Evolutionary conservation across 1,284 basidiomycete genomes (phyloP).

Genomic region (Microbotryum lychnidis-dioicae): DNA sequence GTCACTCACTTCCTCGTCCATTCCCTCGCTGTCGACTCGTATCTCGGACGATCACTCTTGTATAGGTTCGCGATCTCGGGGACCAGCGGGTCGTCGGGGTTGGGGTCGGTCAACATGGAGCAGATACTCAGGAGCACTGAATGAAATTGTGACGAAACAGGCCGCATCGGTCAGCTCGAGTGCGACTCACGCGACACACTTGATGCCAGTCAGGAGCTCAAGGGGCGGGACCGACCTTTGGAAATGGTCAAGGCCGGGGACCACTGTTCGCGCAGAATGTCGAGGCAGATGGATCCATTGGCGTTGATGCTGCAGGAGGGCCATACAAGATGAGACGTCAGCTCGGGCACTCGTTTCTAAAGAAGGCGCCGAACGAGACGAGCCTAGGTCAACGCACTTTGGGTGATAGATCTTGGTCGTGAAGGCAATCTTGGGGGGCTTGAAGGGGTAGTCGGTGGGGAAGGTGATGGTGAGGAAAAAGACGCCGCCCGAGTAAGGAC

Average conservation of each 20-base stretch:
- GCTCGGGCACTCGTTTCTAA: no score
- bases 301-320: slow-evolving; percentile 85
- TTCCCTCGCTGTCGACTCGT: slow-evolving; percentile 90
- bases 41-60: slow-evolving; percentile 88
- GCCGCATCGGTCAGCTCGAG: neutral
- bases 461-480: slow-evolving; percentile 60
- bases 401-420: slow-evolving; percentile 70
- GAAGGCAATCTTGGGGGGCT: slow-evolving; percentile 98
- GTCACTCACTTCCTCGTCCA: slow-evolving; percentile 86
- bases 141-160: neutral
- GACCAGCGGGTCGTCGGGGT: slow-evolving; percentile 77
- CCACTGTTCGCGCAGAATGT: slow-evolving; percentile 54
- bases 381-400: slow-evolving; percentile 36
- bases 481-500: slow-evolving; percentile 34
- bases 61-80: slow-evolving; percentile 69
- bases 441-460: slow-evolving; percentile 95
- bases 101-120: slow-evolving; percentile 93
- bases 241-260: slow-evolving; percentile 96
- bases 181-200: neutral
- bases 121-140: slow-evolving; percentile 85
- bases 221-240: slow-evolving; percentile 58
- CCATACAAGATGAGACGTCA: no score
- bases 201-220: neutral
- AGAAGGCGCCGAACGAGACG: neutral
- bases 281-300: slow-evolving; percentile 96